Conservation (phyloP, 176 grass and related monocot species). For the Paspalum vaginatum region DNA sequence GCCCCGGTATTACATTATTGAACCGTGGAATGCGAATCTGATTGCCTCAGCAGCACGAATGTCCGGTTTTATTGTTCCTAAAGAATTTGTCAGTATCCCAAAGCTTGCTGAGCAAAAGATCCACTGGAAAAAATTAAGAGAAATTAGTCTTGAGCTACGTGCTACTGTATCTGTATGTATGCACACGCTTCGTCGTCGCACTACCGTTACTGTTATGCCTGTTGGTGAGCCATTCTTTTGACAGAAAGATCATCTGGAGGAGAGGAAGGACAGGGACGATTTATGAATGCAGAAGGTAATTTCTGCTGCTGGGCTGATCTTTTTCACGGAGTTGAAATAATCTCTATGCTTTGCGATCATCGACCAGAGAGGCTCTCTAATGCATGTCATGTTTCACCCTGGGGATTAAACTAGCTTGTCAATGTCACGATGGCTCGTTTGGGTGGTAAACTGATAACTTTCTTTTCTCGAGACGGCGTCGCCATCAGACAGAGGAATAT, state of each 20-base stretch:
- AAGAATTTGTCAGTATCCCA: conserved; percentile 26
- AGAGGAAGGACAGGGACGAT: not conserved
- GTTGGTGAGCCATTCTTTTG: not conserved
- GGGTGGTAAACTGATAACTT: conserved; percentile 14
- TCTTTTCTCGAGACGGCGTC: conserved; percentile 31
- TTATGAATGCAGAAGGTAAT: not conserved
- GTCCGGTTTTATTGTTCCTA: conserved; percentile 35
- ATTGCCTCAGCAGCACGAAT: conserved; percentile 33
- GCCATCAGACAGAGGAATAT: conserved; percentile 36
- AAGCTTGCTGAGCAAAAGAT: not conserved
- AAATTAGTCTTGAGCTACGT: not conserved
- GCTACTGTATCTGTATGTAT: conserved; percentile 7
- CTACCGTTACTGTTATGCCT: not conserved
- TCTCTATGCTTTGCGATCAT: conserved; percentile 45
- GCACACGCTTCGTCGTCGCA: not conserved
- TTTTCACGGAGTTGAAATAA: not conserved
- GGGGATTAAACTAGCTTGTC: conserved; percentile 44
- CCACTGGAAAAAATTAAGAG: not conserved
- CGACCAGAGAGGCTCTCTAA: conserved; percentile 26
- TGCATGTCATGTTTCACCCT: conserved; percentile 46
- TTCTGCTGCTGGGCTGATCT: not conserved
- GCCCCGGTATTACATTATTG: not conserved
- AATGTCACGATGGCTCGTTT: conserved; percentile 16
- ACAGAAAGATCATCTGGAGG: not conserved
- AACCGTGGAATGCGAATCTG: conserved; percentile 27